Conservation (phyloP, 768 basidiomycete species). For the Tulasnella sp. region DNA sequence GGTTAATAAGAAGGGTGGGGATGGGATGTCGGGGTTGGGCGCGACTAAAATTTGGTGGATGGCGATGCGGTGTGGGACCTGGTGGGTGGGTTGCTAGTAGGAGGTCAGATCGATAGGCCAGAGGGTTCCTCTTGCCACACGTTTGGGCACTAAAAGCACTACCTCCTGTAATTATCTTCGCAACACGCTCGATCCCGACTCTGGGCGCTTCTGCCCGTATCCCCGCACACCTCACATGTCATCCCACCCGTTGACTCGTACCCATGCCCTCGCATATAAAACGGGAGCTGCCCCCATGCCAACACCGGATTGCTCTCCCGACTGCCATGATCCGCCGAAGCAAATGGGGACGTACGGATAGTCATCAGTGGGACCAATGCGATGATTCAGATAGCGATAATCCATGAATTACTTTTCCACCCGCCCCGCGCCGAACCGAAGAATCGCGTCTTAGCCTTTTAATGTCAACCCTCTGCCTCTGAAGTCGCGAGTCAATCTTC, state of each 20-base stretch:
- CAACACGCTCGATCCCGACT: background rate
- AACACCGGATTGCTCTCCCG: slow-evolving; percentile 1
- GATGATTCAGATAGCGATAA: slow-evolving; percentile 11
- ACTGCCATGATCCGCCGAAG: background rate
- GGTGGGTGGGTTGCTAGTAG: background rate
- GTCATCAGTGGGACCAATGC: slow-evolving; percentile 10
- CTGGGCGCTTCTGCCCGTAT: background rate
- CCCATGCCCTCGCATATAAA: slow-evolving; percentile 9
- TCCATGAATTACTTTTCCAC: background rate
- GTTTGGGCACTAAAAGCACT: background rate
- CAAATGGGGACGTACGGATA: background rate
- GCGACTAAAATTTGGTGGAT: slow-evolving; percentile 15
- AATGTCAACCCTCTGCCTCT: background rate
- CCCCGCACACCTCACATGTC: background rate
- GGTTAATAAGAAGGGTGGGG: slow-evolving; percentile 7
- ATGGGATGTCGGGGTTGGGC: background rate
- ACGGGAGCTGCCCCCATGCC: background rate
- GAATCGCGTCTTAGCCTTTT: background rate
- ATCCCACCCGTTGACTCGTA: background rate
- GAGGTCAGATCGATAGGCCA: slow-evolving; percentile 2
- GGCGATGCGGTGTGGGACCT: background rate
- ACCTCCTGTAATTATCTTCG: background rate
- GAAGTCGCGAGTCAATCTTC: background rate
- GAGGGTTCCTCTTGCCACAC: background rate
- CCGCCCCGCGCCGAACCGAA: background rate